Evolutionary conservation across 257 asterid species (phyloP), one percentile per base, ranked within the genome.

Genomic region (Cinchona pubescens): DNA sequence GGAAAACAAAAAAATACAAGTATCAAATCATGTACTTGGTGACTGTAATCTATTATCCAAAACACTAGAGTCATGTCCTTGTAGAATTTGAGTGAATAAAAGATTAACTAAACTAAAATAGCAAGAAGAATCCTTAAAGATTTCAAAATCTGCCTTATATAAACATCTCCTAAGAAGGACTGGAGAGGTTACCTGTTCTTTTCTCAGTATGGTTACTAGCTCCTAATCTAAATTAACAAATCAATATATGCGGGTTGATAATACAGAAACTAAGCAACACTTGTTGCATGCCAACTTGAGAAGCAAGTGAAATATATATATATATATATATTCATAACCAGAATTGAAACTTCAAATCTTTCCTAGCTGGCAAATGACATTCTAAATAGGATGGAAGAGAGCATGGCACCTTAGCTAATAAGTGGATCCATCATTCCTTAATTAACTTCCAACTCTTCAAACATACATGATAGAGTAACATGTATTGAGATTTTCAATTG

Each of bases 1-100:
- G 68, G 62, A 48, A 78, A 61, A 64, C 75, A 77, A 53, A n/a
- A 29, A n/a, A 21, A 62, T 46, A 65, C 0, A 46, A 38, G 27
- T 7, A n/a, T 65, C 23, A 23, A 16, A 74, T 46, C 0, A 38
- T 45, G 59, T 32, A 48, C 55, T 32, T 40, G 37, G 61, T 34
- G 19, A 46, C 9, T 38, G 66, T 23, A 70, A n/a, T 6, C 18
- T 14, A 69, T 13, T 13, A 69, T 13, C 30, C 55, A 27, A 29
- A 21, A 69, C 69, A 15, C 9, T 16, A 15, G 15, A 61, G 61
- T 18, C 19, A 30, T 37, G 13, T 66, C 35, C 30, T 37, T 25
- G 32, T 38, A 42, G 63, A 19, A 56, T 40, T n/a, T 15, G 40
- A 19, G 40, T 11, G 25, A 76, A 55, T 2, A 5, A 27, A 66